phyloP scores from a whole-genome alignment of 2,329 filamentous ascomycete genomes.

The Anthostomella pinea region DNA sequence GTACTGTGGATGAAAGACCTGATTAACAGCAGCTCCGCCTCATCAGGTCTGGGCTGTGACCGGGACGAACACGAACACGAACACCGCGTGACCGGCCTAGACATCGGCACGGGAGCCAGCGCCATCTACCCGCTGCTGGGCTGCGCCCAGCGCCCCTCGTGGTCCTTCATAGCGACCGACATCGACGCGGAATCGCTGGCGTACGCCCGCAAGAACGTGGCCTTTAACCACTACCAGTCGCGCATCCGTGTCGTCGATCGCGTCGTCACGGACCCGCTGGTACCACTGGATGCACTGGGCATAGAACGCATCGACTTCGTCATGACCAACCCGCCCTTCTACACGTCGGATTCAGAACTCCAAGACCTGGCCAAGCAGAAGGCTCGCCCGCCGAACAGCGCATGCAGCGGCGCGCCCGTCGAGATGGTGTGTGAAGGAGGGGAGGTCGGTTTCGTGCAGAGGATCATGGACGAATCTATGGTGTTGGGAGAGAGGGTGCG shows the following conservation, averaged over 20 bases:
- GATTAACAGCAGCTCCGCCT: constrained; percentile 67
- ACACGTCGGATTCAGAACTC: constrained; percentile 71
- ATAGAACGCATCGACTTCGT: constrained; percentile 67
- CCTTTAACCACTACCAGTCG: constrained; percentile 59
- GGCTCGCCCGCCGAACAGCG: constrained; percentile 63
- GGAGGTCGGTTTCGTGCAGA: constrained; percentile 70
- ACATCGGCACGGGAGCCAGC: constrained; percentile 88
- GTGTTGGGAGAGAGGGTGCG: constrained; percentile 57
- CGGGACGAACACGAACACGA: constrained; percentile 39
- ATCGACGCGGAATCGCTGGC: constrained; percentile 69
- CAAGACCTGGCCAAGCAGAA: constrained; percentile 63
- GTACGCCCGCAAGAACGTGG: constrained; percentile 66
- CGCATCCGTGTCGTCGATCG: constrained; percentile 65
- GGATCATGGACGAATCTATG: constrained; percentile 69
- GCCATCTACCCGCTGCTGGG: constrained; percentile 88
- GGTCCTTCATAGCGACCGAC: constrained; percentile 76
- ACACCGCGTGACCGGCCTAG: constrained; percentile 65
- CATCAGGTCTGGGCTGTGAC: too few relatives aligned
- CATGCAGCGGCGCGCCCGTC: constrained; percentile 70
- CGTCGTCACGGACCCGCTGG: constrained; percentile 48
- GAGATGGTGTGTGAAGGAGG: constrained; percentile 87
- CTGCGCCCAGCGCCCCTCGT: constrained; percentile 61
- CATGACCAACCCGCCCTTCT: constrained; percentile 96
- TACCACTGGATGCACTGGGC: constrained; percentile 59
- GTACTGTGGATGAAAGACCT: constrained; percentile 84